phyloP scores from a whole-genome alignment of 805 yeast genomes.

The Ogataea saltuana region DNA sequence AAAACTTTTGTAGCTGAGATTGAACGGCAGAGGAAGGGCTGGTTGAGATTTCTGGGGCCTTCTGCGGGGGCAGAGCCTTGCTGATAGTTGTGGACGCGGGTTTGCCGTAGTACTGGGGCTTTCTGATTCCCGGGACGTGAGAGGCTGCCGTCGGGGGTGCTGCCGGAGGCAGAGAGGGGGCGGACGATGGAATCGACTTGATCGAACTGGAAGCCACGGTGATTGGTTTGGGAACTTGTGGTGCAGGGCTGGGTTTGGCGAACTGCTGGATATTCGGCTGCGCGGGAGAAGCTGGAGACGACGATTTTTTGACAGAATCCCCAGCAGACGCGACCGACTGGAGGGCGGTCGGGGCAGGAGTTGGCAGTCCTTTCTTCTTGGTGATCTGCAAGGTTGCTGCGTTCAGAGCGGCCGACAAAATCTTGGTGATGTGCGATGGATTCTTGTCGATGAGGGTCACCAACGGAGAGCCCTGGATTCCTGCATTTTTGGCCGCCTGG shows the following conservation, averaged over 20 bases:
- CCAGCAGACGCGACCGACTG: slow-evolving; percentile 24
- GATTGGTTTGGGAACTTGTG: slow-evolving; percentile 17
- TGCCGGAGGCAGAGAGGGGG: slow-evolving; percentile 1
- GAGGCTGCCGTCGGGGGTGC: slow-evolving; percentile 22
- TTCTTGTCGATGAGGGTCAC: slow-evolving; percentile 77
- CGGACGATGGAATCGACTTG: slow-evolving; percentile 15
- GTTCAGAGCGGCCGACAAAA: slow-evolving; percentile 76
- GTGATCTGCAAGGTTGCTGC: slow-evolving; percentile 69
- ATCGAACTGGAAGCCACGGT: slow-evolving; percentile 22
- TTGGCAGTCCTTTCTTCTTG: slow-evolving; percentile 48
- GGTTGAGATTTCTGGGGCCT: slow-evolving; percentile 1
- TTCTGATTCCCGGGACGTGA: slow-evolving; percentile 23
- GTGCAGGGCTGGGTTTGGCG: slow-evolving; percentile 13
- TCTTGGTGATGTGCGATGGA: slow-evolving; percentile 77
- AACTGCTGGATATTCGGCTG: slow-evolving; percentile 15
- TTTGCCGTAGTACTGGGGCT: slow-evolving; percentile 33
- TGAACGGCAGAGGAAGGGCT: slow-evolving; percentile 14
- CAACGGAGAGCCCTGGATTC: slow-evolving; percentile 75
- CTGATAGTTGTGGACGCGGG: slow-evolving; percentile 14
- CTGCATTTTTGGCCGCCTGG: slow-evolving; percentile 83
- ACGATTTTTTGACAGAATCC: too few relatives aligned
- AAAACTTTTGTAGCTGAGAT: slow-evolving; percentile 19
- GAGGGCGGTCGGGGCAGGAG: slow-evolving; percentile 14
- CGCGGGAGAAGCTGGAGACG: too few relatives aligned
- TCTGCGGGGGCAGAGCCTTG: background rate